Evolutionary conservation across 805 yeast genomes (phyloP), one percentile per base, ranked within the genome.

Genomic region (Candida manassasensis): DNA sequence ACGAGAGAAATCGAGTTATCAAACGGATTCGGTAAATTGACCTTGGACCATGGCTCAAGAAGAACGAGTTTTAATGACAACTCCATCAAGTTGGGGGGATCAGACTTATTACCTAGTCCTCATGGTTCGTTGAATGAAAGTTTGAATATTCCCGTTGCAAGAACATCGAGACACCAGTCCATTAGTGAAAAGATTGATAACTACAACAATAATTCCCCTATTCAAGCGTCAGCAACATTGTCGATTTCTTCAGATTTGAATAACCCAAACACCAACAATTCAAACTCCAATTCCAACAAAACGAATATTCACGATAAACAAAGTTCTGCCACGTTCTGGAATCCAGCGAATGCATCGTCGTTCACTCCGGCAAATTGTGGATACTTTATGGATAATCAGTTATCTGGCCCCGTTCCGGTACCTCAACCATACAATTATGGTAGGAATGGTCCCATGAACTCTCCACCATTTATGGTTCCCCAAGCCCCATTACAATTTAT

Each of bases 111-210:
- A 36, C 43, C 45, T 19, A 54, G 65, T 18, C 71, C 71, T 4
- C 62, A 55, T 28, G 69, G 69, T 6, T 63, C 70, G 0, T 42
- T 67, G 42, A 67, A 66, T 40, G 73, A 67, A 37, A 64, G 65
- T 44, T 55, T 68, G 48, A 67, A 67, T 48, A 57, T 62, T 36
- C 60, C 61, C 9, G 48, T 45, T 2, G 43, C 59, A 4, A 48
- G 66, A 24, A 52, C 57, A 12, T 63, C 72, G 3, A 52, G 75
- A 32, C 71, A 67, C 44, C 79, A 73, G 46, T 71, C 78, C 0
- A 73, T 76, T 36, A 69, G 77, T 42, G 85, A 80, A 41, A 79
- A 78, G 50, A 73, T 80, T 37, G 85, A 80, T 50, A 73, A 63
- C 41, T 79, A 78, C 42, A 71, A 65, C 46, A 57, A 45, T 30